Percentiles rank a stretch among this genome's conserved stretches.
Evolutionary conservation across 495 filamentous ascomycete genomes (phyloP).

Genomic region (Aspergillus incahuasiensis): DNA sequence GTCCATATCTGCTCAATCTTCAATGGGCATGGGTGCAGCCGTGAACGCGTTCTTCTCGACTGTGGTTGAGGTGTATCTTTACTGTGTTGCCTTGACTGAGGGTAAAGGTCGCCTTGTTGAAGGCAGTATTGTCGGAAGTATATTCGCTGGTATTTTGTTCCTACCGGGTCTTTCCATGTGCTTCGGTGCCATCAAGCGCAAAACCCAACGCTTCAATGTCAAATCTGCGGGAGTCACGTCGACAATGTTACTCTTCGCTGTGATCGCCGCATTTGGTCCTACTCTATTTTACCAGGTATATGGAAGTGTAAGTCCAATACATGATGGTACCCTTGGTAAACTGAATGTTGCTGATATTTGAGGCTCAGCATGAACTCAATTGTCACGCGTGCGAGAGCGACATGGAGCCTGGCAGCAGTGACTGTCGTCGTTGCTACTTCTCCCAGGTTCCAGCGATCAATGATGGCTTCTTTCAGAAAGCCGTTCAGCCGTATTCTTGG

Average conservation of each 20-base stretch:
- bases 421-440: conserved; percentile 93
- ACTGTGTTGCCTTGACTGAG: conserved; percentile 89
- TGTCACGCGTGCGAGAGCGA: conserved; percentile 69
- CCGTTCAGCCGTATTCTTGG: conserved; percentile 91
- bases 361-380: conserved; percentile 74
- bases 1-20: conserved; percentile 97
- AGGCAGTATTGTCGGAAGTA: conserved; percentile 94
- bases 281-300: conserved; percentile 99
- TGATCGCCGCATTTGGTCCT: conserved; percentile 94
- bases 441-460: conserved; percentile 80
- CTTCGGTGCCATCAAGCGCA: conserved; percentile 94
- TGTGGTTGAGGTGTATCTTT: conserved; percentile 95
- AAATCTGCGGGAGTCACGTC: conserved; percentile 95
- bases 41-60: conserved; percentile 99
- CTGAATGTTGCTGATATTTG: conserved; percentile 21
- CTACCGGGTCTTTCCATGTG: conserved; percentile 98
- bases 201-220: conserved; percentile 98
- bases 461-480: conserved; percentile 81
- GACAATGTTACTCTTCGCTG: conserved; percentile 96
- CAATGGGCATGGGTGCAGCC: conserved; percentile 98
- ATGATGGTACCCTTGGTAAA: background rate
- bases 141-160: conserved; percentile 95
- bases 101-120: conserved; percentile 93
- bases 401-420: conserved; percentile 43
- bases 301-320: conserved; percentile 64